Base-by-base conservation (phyloP, 2,329 filamentous ascomycete species). In the Cladosporium sp. region DNA sequence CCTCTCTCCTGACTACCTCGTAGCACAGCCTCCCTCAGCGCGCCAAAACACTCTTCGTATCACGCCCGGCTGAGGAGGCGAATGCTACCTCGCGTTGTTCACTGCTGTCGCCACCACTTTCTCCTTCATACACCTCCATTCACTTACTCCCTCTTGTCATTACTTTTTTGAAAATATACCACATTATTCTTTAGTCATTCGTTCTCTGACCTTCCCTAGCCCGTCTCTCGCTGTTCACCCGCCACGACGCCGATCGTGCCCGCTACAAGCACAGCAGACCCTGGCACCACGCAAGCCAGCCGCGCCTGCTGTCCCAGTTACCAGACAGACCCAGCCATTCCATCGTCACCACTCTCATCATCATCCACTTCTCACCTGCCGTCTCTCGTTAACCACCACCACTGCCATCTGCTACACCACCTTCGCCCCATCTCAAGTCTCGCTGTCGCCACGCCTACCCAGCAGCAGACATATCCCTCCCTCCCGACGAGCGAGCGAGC, bases 171-270 rank as follows among this genome's bases (percentile, higher is more conserved):
- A 20, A 9, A 18, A 11, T n/a, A 29, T 29, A 41, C 22, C 39
- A n/a, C n/a, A n/a, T n/a, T n/a, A n/a, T n/a, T n/a, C n/a, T n/a
- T n/a, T 35, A 35, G n/a, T 15, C 32, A 15, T 35, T 13, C 18
- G 4, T 35, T 35, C 32, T 35, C 32, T 38, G n/a, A n/a, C n/a
- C 40, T 22, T 13, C 29, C n/a, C 40, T 15, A 9, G 15, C 27
- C 9, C 25, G 19, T 15, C 41, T 16, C 15, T 32, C 29, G 43
- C 33, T n/a, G 32, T 15, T 16, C 35, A 12, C 32, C 35, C 19
- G 35, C 43, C 43, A 33, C 43, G n/a, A n/a, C 32, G 43, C 43
- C 43, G 43, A 47, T 47, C 43, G 16, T 35, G 22, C 40, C 43
- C 43, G 43, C 32, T 27, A 35, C 38, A 38, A 38, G 33, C 43